Evolutionary conservation across 495 filamentous ascomycete genomes (phyloP), one percentile per base, ranked within the genome.

Genomic region (Daldinia grandis): DNA sequence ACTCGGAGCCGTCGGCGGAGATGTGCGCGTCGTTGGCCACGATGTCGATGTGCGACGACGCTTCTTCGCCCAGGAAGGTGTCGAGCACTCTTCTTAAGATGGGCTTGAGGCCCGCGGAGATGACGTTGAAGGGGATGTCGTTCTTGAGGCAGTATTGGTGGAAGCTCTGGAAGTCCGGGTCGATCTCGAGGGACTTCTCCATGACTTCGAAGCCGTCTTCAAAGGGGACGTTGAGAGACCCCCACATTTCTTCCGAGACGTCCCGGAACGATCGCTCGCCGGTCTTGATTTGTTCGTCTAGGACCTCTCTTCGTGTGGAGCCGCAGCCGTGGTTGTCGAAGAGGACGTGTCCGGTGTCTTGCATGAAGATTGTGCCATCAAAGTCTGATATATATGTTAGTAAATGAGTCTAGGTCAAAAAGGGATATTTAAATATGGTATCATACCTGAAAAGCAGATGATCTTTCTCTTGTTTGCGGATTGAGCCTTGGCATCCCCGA

Each of bases 231-330:
- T 86, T 81, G 0, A 93, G 80, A 1, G 88, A 90, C 19, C 85
- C 87, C 90, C 89, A 92, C 90, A 92, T 92, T 75, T 92, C 90
- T 62, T 92, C 90, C 3, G 89, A 91, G 28, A 89, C 88, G n/a
- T 92, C 90, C 30, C 89, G 82, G 81, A 92, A 92, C 0, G 89
- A 88, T 8, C 89, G 84, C 75, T 88, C 84, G 62, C 90, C 90
- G 9, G 81, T 83, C 60, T 90, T 86, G 76, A 93, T 91, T 68
- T 92, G 87, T 51, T 85, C 81, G 62, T 92, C 90, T 25, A 92
- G 86, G 44, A 85, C 76, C 55, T 86, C 73, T 27, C 89, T 83
- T 40, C 82, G 83, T 30, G 81, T 74, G 5, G 78, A 76, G 61
- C 90, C 89, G 78, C 89, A 92, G 63, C 90, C 90, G 65, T 89